A percentile compares a stretch with the other conserved stretches of the same genome.
Evolutionary conservation across 2,329 filamentous ascomycete genomes (phyloP).

Genomic region (Rugonectria rugulosa): DNA sequence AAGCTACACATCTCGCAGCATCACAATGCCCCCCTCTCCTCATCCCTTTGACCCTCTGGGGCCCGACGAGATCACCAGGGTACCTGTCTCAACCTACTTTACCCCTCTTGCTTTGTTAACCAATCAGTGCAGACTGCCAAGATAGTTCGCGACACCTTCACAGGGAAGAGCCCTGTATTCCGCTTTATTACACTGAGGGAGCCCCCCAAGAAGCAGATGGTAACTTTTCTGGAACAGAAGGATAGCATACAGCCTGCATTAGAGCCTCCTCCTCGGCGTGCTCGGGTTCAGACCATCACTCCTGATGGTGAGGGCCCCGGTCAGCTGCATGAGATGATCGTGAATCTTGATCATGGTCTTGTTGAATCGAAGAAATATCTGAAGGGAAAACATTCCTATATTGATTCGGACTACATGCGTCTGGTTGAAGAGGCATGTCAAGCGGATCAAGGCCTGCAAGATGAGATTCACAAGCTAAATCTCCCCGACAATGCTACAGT

Average conservation of each 20-base stretch:
- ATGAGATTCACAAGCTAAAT: slow-evolving; percentile 50
- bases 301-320: slow-evolving; percentile 17
- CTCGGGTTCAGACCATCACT: slow-evolving; percentile 49
- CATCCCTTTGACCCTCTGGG: slow-evolving; percentile 9
- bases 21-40: neutral
- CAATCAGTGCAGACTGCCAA: slow-evolving; percentile 30
- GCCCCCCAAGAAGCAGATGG: slow-evolving; percentile 56
- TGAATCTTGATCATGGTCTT: slow-evolving; percentile 37
- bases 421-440: slow-evolving; percentile 56
- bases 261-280: slow-evolving; percentile 42
- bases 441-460: slow-evolving; percentile 50
- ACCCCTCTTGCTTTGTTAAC: neutral
- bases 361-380: slow-evolving; percentile 42
- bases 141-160: slow-evolving; percentile 33
- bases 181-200: slow-evolving; percentile 59
- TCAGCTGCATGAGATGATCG: slow-evolving; percentile 40
- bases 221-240: slow-evolving; percentile 53
- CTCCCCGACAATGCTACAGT: slow-evolving; percentile 54
- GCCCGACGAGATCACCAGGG: slow-evolving; percentile 5
- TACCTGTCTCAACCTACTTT: neutral
- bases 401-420: slow-evolving; percentile 57
- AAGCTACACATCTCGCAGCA: no score
- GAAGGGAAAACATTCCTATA: slow-evolving; percentile 54
- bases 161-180: slow-evolving; percentile 46
- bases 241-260: slow-evolving; percentile 32